These are phyloP conservation scores for Arabidopsis arenosa DNA, from an alignment of 345 rosid species.

Conservation along the genomic window DNA sequence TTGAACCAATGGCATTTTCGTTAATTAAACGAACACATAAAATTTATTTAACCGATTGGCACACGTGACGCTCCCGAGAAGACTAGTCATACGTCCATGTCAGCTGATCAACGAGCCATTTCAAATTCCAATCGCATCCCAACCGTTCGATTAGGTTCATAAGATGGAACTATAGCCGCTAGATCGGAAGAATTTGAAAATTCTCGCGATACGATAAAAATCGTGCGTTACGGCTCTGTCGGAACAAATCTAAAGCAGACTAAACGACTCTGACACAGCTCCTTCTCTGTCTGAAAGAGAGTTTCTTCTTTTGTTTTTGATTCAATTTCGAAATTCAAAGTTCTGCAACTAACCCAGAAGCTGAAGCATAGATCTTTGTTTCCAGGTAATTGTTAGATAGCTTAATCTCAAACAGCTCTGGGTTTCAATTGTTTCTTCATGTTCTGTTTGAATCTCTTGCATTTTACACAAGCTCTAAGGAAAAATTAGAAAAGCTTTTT, in stretches of 20 bases:
- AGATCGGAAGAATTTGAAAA: slow-evolving; percentile 46
- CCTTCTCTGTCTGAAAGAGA: slow-evolving; percentile 42
- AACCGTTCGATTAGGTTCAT: slow-evolving; percentile 52
- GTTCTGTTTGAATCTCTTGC: slow-evolving; percentile 23
- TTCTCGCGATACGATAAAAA: slow-evolving; percentile 38
- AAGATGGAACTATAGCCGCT: slow-evolving; percentile 47
- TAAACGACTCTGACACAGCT: slow-evolving; percentile 54
- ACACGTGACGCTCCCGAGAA: slow-evolving; percentile 46
- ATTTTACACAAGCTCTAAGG: slow-evolving; percentile 17
- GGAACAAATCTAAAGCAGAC: slow-evolving; percentile 46
- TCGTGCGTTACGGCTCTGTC: slow-evolving; percentile 43
- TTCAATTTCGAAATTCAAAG: slow-evolving; percentile 45
- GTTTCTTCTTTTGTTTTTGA: slow-evolving; percentile 51
- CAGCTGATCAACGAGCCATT: slow-evolving; percentile 38
- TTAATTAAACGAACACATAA: neutral
- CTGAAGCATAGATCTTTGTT: slow-evolving; percentile 35
- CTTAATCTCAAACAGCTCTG: slow-evolving; percentile 17
- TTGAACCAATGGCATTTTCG: slow-evolving; percentile 19
- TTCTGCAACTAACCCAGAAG: slow-evolving; percentile 36
- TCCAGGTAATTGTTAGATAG: slow-evolving; percentile 26
- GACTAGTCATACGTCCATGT: slow-evolving; percentile 54
- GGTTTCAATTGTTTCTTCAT: neutral
- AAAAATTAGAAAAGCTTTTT: neutral
- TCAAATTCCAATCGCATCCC: slow-evolving; percentile 52
- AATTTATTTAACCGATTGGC: too few relatives aligned